These are phyloP conservation scores for Ceratobasidium sp. DNA, from an alignment of 1,284 basidiomycete species.

Conservation along the genomic window DNA sequence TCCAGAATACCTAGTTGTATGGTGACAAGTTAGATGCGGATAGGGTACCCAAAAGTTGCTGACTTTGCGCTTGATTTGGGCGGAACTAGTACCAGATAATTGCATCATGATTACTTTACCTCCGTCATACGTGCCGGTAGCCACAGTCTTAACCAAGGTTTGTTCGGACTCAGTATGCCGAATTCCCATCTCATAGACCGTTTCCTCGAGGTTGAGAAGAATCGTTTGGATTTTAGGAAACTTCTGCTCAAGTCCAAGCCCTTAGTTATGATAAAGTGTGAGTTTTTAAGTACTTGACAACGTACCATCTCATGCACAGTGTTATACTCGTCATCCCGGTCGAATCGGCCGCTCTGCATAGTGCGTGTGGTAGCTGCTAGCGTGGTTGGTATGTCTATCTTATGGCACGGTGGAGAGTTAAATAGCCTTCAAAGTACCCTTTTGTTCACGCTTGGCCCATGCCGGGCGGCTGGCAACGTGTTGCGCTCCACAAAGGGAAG, in stretches of 20 bases:
- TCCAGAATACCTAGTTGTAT: neutral
- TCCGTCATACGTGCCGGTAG: neutral
- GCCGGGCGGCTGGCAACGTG: conserved; percentile 17
- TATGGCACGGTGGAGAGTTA: neutral
- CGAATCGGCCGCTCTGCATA: neutral
- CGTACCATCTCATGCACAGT: neutral
- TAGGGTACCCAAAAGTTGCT: neutral
- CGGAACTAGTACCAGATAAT: neutral
- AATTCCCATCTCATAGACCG: neutral
- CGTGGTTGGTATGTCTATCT: neutral
- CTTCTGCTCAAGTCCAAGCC: neutral
- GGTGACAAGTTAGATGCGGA: neutral
- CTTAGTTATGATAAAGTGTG: neutral
- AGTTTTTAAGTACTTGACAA: neutral
- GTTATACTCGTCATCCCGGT: neutral
- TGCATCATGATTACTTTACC: conserved; percentile 9
- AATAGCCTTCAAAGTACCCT: neutral
- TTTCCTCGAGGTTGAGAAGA: conserved; percentile 4
- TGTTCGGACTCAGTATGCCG: neutral
- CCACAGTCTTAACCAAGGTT: conserved; percentile 4
- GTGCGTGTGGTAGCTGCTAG: neutral
- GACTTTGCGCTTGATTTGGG: neutral
- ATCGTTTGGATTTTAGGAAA: neutral
- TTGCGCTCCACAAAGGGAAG: conserved; percentile 6
- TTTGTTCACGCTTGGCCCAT: conserved; percentile 6